Evolutionary conservation across 495 filamentous ascomycete genomes (phyloP).

Genomic region (Daldinia caldariorum): DNA sequence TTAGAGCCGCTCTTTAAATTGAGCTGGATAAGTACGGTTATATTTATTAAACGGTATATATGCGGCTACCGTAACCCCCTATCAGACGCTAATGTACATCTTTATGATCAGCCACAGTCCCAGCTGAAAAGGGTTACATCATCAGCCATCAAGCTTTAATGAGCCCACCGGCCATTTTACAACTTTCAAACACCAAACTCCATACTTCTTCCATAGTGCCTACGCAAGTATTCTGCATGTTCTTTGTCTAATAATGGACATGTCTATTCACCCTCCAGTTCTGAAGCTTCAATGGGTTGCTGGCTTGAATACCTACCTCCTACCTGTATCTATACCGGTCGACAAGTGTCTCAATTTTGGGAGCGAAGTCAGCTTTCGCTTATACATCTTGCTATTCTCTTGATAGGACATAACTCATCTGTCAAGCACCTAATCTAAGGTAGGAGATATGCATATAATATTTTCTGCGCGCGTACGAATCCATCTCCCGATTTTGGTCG

Average conservation of each 20-base stretch:
- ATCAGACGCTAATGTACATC: too few relatives aligned
- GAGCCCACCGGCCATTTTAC: too few relatives aligned
- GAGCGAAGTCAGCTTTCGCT: background rate
- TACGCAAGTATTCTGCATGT: too few relatives aligned
- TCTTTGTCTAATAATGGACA: too few relatives aligned
- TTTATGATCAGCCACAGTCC: background rate
- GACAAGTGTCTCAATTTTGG: background rate
- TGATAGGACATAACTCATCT: background rate
- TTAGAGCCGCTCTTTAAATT: too few relatives aligned
- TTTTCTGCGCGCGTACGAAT: slow-evolving; percentile 24
- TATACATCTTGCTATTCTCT: background rate
- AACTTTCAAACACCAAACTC: too few relatives aligned
- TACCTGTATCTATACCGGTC: background rate
- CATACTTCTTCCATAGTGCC: too few relatives aligned
- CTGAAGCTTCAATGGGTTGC: background rate
- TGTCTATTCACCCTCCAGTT: background rate
- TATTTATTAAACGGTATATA: too few relatives aligned
- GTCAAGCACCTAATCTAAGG: too few relatives aligned
- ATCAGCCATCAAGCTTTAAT: too few relatives aligned
- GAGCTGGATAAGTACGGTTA: too few relatives aligned
- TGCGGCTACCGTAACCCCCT: too few relatives aligned
- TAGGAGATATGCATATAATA: background rate
- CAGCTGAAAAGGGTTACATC: background rate
- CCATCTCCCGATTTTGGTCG: slow-evolving; percentile 22
- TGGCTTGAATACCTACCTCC: background rate